These are phyloP conservation scores for Ustilago xerochloae DNA, from an alignment of 1,284 basidiomycete genomes.

Conservation along the genomic window DNA sequence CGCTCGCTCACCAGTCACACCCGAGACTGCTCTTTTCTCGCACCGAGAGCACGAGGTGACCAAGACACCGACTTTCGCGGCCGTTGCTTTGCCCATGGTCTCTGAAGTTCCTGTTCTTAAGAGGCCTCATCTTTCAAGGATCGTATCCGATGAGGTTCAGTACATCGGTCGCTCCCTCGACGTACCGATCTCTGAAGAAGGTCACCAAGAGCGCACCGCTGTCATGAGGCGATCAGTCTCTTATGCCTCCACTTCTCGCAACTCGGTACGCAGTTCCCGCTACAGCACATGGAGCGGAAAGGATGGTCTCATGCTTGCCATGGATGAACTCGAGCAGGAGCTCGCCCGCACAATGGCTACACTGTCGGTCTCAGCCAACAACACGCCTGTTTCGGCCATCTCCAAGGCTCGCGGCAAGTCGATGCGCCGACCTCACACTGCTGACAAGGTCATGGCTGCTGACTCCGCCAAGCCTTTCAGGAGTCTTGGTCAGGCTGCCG, in stretches of 20 bases:
- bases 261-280: conserved; percentile 15
- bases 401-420: conserved; percentile 20
- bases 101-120: conserved; percentile 12
- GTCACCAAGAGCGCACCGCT: conserved; percentile 9
- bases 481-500: not conserved
- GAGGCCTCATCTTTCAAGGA: conserved; percentile 10
- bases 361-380: conserved; percentile 25
- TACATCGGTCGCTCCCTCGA: conserved; percentile 40
- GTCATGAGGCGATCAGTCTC: not conserved
- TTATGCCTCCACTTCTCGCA: not conserved
- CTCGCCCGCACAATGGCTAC: conserved; percentile 37
- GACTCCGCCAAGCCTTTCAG: conserved; percentile 2
- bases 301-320: conserved; percentile 37
- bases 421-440: conserved; percentile 26
- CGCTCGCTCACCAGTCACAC: conserved; percentile 25
- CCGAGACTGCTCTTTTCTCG: conserved; percentile 11
- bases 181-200: conserved; percentile 32
- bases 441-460: conserved; percentile 19
- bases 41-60: conserved; percentile 26
- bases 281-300: conserved; percentile 27
- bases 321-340: conserved; percentile 44
- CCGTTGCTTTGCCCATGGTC: conserved; percentile 9
- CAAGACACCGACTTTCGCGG: conserved; percentile 10
- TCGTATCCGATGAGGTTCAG: conserved; percentile 30
- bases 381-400: conserved; percentile 14